A percentile compares a stretch with the other conserved stretches of the same genome.
These are phyloP conservation scores for Simplicillium sp. DNA, from an alignment of 2,329 filamentous ascomycete species.

Conservation along the genomic window DNA sequence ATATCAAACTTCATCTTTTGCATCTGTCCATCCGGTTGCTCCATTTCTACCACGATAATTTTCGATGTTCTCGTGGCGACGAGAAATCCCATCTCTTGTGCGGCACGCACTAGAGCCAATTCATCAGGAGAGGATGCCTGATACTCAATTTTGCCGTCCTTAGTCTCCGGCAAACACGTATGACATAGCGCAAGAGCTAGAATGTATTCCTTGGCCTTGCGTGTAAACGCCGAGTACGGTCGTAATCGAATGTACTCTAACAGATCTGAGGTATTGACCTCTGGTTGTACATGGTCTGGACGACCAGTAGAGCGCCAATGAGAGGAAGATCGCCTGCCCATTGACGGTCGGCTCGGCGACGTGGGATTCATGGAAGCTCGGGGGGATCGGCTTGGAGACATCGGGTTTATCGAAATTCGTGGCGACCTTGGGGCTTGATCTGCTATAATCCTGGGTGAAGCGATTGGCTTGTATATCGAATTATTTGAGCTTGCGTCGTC, in stretches of 20 bases:
- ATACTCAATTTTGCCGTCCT: conserved; percentile 60
- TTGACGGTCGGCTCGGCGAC: conserved; percentile 18
- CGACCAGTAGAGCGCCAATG: conserved; percentile 39
- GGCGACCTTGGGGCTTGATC: conserved; percentile 1
- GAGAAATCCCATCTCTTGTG: conserved; percentile 74
- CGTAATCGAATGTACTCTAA: conserved; percentile 67
- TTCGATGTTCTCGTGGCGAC: conserved; percentile 66
- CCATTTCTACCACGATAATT: conserved; percentile 47
- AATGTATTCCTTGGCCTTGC: conserved; percentile 73
- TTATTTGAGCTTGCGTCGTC: conserved; percentile 14
- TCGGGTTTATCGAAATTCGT: conserved; percentile 6
- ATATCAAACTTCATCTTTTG: conserved; percentile 63
- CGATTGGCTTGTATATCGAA: conserved; percentile 18
- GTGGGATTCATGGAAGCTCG: conserved; percentile 17
- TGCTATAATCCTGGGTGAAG: neutral
- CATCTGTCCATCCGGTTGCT: conserved; percentile 22
- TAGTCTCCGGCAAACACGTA: conserved; percentile 76
- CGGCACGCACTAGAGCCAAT: conserved; percentile 73
- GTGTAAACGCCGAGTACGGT: conserved; percentile 68
- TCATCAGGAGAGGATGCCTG: conserved; percentile 90
- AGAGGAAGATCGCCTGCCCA: conserved; percentile 34
- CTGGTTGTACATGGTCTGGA: conserved; percentile 41
- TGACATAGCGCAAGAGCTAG: conserved; percentile 82
- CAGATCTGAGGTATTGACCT: conserved; percentile 61
- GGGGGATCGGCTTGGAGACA: conserved; percentile 21